Base-by-base conservation (phyloP, 1,139 yeast genomes). In the Geotrichum fermentans region DNA sequence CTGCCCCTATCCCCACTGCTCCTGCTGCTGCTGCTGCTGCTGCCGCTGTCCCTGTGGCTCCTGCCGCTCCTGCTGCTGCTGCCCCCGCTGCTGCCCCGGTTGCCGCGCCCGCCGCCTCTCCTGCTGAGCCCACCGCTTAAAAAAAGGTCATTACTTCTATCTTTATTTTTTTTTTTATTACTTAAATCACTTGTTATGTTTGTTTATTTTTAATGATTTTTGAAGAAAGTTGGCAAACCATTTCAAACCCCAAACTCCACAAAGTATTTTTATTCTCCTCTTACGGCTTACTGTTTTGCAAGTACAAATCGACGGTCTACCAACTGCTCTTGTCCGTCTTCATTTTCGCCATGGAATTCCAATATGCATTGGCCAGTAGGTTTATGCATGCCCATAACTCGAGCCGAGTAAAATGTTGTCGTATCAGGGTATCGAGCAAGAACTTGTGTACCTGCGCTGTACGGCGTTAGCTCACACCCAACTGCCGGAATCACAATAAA, bases 351-450 rank as follows among this genome's bases (percentile, higher is more conserved):
- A 6, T 24, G 8, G 10, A 24, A 24, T 10, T 10, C 10, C 8
- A 24, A 10, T 10, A 6, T 24, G 10, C 28, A 24, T 6, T 6
- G 20, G 11, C 21, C 17, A 4, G 17, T 35, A 5, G n/a, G 13
- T 16, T n/a, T 16, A 16, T 14, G 11, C 20, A 14, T 18, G 7
- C 95, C 90, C 32, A 82, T 83, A 3, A 92, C 97, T 45, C 86
- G 85, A 0, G 98, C 98, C 3, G 94, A 86, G 63, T 92, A 92
- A 60, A 92, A 94, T 0, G 97, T 90, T 0, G 98, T 92, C 0
- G 98, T 92, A 58, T 92, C 98, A 0, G 98, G 98, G 60, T 92
- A 92, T 60, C 96, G 73, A 0, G 97, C 98, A 52, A 94, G 71
- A 2, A 92, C 98, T 58, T 80, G 28, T 10, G 28, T 10, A 10